Evolutionary conservation across 192 early-diverging fungal genomes (phyloP).

Genomic region (Coemansia biformis): DNA sequence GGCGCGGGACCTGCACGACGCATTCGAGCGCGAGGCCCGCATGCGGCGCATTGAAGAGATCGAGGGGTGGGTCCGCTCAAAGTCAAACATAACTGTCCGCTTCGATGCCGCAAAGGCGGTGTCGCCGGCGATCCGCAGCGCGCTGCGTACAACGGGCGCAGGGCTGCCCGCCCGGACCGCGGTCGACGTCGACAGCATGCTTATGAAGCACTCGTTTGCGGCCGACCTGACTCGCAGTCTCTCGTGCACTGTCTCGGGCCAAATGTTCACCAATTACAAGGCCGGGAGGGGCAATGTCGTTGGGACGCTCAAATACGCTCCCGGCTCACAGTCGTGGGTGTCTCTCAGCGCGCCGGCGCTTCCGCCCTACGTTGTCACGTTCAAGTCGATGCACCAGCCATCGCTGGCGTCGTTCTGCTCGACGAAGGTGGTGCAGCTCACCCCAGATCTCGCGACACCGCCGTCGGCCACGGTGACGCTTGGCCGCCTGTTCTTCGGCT

Average conservation of each 20-base stretch:
- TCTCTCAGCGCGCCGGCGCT: constrained; percentile 56
- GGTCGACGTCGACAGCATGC: constrained; percentile 38
- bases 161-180: constrained; percentile 1
- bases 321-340: constrained; percentile 42
- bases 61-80: constrained; percentile 62
- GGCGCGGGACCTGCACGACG: constrained; percentile 61
- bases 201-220: constrained; percentile 58
- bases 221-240: constrained; percentile 54
- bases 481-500: constrained; percentile 59
- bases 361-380: constrained; percentile 53
- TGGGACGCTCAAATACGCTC: constrained; percentile 71
- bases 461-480: constrained; percentile 60
- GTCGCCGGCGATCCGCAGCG: constrained; percentile 39
- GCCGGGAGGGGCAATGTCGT: constrained; percentile 68
- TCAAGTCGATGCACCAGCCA: constrained; percentile 52
- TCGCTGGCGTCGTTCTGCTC: constrained; percentile 8
- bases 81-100: constrained; percentile 21
- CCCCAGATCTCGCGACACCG: constrained; percentile 55
- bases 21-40: constrained; percentile 60
- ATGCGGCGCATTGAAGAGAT: constrained; percentile 57
- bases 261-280: constrained; percentile 61
- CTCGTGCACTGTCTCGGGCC: constrained; percentile 52
- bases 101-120: constrained; percentile 52
- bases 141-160: constrained; percentile 9
- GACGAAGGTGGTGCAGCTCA: constrained; percentile 45